These are phyloP conservation scores for Corylus heterophylla DNA, from an alignment of 306 rosid genomes.

Conservation along the genomic window DNA sequence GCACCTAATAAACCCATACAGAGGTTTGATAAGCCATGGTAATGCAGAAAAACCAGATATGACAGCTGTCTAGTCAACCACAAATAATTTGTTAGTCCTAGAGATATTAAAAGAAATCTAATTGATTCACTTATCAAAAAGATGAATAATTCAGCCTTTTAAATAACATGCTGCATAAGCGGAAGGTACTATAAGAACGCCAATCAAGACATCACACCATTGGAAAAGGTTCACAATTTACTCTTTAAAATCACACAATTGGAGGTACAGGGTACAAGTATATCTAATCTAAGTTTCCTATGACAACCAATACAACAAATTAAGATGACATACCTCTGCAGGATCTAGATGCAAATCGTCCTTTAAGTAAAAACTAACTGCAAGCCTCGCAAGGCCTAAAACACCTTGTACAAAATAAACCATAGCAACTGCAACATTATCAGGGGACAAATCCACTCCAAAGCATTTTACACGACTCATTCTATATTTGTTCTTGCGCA, in stretches of 20 bases:
- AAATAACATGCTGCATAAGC: background rate
- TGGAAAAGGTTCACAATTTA: conserved; percentile 6
- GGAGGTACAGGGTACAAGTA: conserved; percentile 3
- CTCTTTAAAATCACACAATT: conserved; percentile 5
- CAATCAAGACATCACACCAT: background rate
- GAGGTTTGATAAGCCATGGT: conserved; percentile 93
- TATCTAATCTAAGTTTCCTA: conserved; percentile 9
- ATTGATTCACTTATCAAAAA: background rate
- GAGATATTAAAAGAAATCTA: background rate
- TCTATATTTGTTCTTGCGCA: conserved; percentile 45
- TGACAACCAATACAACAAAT: conserved; percentile 12
- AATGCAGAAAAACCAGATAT: conserved; percentile 79
- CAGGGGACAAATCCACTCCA: conserved; percentile 87
- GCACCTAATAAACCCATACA: conserved; percentile 91
- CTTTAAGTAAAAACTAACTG: conserved; percentile 80
- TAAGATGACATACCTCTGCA: conserved; percentile 72
- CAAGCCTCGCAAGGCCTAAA: conserved; percentile 91
- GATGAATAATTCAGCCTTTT: background rate
- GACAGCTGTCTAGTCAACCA: conserved; percentile 89
- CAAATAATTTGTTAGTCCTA: conserved; percentile 40
- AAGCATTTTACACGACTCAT: conserved; percentile 45
- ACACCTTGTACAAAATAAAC: conserved; percentile 99
- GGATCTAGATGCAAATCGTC: conserved; percentile 96
- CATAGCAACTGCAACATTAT: conserved; percentile 90
- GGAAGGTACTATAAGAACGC: background rate